Base-by-base conservation (phyloP, 1,139 yeast genomes). In the Sugiyamaella pinicola region DNA sequence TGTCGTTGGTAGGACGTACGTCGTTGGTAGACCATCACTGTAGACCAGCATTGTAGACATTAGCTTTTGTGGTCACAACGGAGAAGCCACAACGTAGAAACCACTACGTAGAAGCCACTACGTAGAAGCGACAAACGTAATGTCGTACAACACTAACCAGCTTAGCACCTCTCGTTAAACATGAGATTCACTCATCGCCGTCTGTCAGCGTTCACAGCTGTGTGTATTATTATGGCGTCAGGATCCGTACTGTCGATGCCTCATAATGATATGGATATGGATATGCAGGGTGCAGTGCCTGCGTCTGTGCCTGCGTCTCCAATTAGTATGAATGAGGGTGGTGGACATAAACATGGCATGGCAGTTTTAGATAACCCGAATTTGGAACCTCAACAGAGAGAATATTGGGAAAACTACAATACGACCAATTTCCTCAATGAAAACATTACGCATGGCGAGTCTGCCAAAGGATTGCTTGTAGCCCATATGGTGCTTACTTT, bases 341-440 rank as follows among this genome's bases (percentile, higher is more conserved):
- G 59, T n/a, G 54, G 55, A 26, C 63, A 57, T 44, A 63, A 72
- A 54, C 96, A 89, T 64, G 96, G 96, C 0, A 67, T 80, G 56
- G 93, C 96, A 0, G 87, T 90, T 41, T 74, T 90, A 44, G 74
- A 87, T 48, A 61, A 68, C 55, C 86, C 88, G 1, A 64, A 80
- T 26, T 74, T 90, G 47, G 77, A 83, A 37, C 87, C 93, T 0
- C 85, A 82, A 52, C 96, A 90, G 69, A 74, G 82, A 52, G 68
- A 77, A 22, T 90, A 78, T 69, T 91, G 98, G 98, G 84, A 83
- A 53, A 69, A 70, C 35, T 91, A 89, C 70, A 82, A 87, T 64
- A 82, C 95, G n/a, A 85, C 95, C 5, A 85, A 89, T 12, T 90
- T 79, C 68, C 81, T 88, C 69, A 82, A 79, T 10, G 58, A 66